A percentile compares a stretch with the other conserved stretches of the same genome.
Conservation (phyloP, 2,329 filamentous ascomycete species). For the Aspergillus niger region DNA sequence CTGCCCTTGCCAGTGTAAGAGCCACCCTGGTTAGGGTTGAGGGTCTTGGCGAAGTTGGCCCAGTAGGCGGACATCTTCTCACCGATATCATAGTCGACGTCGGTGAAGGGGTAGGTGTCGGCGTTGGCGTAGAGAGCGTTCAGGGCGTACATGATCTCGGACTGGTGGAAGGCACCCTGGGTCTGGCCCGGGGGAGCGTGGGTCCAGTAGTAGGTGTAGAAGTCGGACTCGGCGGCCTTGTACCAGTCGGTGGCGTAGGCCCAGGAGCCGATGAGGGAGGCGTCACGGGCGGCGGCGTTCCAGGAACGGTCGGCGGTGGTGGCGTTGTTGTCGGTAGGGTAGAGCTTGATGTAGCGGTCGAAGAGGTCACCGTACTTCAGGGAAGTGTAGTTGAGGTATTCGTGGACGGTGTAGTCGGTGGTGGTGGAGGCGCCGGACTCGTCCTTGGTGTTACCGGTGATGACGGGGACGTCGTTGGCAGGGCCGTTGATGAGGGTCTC, state of each 20-base stretch:
- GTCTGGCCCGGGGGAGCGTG: constrained; percentile 40
- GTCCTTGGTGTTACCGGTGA: constrained; percentile 41
- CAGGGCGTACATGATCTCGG: constrained; percentile 43
- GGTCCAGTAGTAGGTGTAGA: constrained; percentile 43
- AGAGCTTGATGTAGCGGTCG: constrained; percentile 30
- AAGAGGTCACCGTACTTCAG: constrained; percentile 38
- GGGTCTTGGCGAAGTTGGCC: constrained; percentile 39
- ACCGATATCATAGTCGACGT: constrained; percentile 15
- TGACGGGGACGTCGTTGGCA: constrained; percentile 39
- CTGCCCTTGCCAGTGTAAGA: constrained; percentile 23
- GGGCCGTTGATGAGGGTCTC: constrained; percentile 29
- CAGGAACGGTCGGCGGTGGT: constrained; percentile 24
- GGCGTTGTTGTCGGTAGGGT: constrained; percentile 26
- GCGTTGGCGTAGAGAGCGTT: constrained; percentile 40
- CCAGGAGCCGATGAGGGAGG: constrained; percentile 30
- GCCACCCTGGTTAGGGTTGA: constrained; percentile 27
- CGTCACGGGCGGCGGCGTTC: constrained; percentile 32
- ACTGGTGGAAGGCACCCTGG: constrained; percentile 41
- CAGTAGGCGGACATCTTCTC: constrained; percentile 37
- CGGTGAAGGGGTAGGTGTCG: constrained; percentile 12
- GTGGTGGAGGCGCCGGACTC: constrained; percentile 30
- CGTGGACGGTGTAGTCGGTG: constrained; percentile 28
- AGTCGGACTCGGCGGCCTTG: constrained; percentile 25
- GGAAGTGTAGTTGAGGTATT: constrained; percentile 29
- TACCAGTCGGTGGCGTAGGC: constrained; percentile 33